These are phyloP conservation scores for Eucalyptus cloeziana DNA, from an alignment of 345 rosid species.

Conservation along the genomic window DNA sequence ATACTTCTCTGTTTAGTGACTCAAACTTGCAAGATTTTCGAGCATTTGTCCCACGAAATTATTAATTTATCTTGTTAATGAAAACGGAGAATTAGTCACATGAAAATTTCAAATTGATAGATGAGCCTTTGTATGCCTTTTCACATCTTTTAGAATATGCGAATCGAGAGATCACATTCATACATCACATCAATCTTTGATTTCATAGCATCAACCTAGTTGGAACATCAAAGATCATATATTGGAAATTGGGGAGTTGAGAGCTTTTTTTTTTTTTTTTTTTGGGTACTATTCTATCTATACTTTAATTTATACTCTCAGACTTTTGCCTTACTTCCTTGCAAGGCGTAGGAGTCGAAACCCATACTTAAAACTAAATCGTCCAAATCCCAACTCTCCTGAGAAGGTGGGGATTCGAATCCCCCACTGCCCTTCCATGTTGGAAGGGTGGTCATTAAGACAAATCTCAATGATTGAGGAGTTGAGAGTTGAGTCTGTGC, in stretches of 20 bases:
- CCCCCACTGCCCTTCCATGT: fast-evolving
- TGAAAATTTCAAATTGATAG: neutral
- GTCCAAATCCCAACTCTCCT: fast-evolving
- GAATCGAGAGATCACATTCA: neutral
- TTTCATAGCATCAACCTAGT: neutral
- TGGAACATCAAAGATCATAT: neutral
- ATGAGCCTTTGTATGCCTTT: neutral
- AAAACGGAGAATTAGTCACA: neutral
- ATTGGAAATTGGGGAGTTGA: neutral
- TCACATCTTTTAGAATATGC: neutral
- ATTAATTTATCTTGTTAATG: neutral
- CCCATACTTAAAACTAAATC: too few relatives aligned
- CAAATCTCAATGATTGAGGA: fast-evolving
- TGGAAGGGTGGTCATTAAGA: too few relatives aligned
- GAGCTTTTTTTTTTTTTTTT: neutral
- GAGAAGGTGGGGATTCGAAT: too few relatives aligned
- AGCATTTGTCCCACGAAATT: neutral
- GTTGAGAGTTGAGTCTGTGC: neutral
- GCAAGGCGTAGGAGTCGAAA: too few relatives aligned
- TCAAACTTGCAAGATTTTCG: neutral
- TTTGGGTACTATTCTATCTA: fast-evolving
- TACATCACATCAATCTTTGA: neutral
- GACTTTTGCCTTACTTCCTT: fast-evolving
- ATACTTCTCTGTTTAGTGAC: neutral
- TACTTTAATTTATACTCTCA: fast-evolving